Conservation (phyloP, 768 basidiomycete species). For the Phlebiopsis flavidoalba region DNA sequence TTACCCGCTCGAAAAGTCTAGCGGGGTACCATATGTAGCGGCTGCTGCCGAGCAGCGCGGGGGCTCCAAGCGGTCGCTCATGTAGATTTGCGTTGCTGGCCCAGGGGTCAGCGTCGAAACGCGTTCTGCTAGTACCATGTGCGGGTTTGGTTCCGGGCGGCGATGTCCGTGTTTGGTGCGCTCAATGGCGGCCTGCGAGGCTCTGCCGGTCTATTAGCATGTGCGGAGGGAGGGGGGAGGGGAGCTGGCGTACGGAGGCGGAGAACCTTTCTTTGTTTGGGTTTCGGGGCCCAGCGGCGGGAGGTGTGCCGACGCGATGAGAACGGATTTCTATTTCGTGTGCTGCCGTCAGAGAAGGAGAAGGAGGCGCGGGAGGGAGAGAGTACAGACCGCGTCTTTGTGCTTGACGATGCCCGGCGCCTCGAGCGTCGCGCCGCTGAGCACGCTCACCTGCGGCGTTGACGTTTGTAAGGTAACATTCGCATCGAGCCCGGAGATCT, state of each 20-base stretch:
- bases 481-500: conserved; percentile 51
- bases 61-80: conserved; percentile 65
- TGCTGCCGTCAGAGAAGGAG: neutral
- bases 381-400: conserved; percentile 37
- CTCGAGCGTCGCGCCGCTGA: conserved; percentile 52
- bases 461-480: conserved; percentile 59
- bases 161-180: conserved; percentile 51
- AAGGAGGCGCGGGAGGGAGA: neutral
- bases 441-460: conserved; percentile 38
- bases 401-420: conserved; percentile 59
- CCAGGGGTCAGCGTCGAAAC: conserved; percentile 46
- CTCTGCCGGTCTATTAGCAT: conserved; percentile 28
- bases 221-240: neutral
- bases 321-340: conserved; percentile 40
- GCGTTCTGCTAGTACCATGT: conserved; percentile 63
- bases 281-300: conserved; percentile 54
- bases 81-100: conserved; percentile 49
- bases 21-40: conserved; percentile 59
- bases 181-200: conserved; percentile 52
- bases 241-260: conserved; percentile 38
- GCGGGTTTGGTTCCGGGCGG: conserved; percentile 39
- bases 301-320: conserved; percentile 56
- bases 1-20: conserved; percentile 51
- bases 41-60: conserved; percentile 46
- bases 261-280: conserved; percentile 58